Evolutionary conservation across 1,284 basidiomycete genomes (phyloP), one percentile per base, ranked within the genome.

Genomic region (Malassezia cuniculi): DNA sequence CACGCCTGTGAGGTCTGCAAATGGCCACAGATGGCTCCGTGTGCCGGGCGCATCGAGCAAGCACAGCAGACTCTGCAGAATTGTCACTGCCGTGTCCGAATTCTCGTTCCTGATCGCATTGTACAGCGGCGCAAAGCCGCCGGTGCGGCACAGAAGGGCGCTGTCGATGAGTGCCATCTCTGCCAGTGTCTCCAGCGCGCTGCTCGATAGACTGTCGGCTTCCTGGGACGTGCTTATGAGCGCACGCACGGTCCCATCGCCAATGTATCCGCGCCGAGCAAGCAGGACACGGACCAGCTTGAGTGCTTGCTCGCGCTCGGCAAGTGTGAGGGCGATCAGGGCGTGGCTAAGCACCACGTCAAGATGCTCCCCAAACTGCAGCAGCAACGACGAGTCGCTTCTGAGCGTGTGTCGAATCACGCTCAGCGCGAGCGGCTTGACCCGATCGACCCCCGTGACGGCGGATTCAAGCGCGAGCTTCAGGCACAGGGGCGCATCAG

Each of bases 281-380:
- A 89, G 75, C 27, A 89, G 76, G 2, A 78, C 71, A n/a, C 90
- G 80, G 32, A 95, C 76, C 15, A 95, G 76, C 49, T 85, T 85
- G 55, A 99, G 78, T n/a, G 78, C 85, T 66, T 95, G 87, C 62
- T 94, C 85, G 60, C 87, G 83, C 71, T 97, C 90, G 2, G 80
- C 73, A 1, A 85, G 82, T 59, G 78, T 79, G 61, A 94, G 89
- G 12, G 86, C 78, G 1, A 81, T 76, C 19, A 94, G 73, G 0
- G 86, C 79, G 47, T 86, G 87, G 41, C 33, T 76, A 35, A 95
- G 77, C 58, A 85, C 86, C 77, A 83, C 86, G 57, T 94, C 85
- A 28, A 94, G 66, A 6, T 80, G 72, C 14, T 64, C n/a, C n/a
- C n/a, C n/a, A n/a, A n/a, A n/a, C n/a, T n/a, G n/a, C n/a, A n/a